These are phyloP conservation scores for Groenewaldozyma tartarivorans DNA, from an alignment of 805 yeast species.

Conservation along the genomic window DNA sequence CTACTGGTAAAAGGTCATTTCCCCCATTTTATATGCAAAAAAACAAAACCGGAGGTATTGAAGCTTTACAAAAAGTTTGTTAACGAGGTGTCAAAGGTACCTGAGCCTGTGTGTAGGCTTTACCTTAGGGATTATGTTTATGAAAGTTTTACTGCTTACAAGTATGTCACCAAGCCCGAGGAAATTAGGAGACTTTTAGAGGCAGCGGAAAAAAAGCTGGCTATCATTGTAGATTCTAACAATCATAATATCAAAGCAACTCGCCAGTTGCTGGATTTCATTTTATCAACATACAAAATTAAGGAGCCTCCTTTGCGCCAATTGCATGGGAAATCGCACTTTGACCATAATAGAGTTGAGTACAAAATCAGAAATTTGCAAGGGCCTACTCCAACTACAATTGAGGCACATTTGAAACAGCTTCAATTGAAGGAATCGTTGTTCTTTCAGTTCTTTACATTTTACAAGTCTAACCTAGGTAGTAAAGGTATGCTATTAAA, in stretches of 20 bases:
- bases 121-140: constrained; percentile 7
- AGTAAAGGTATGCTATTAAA: constrained; percentile 13
- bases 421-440: background rate
- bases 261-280: constrained; percentile 10
- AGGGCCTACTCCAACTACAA: constrained; percentile 11
- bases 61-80: constrained; percentile 7
- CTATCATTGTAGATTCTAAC: constrained; percentile 9
- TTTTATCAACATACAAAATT: constrained; percentile 8
- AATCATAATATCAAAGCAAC: constrained; percentile 7
- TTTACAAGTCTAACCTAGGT: constrained; percentile 9
- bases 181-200: constrained; percentile 11
- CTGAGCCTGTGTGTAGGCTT: constrained; percentile 16
- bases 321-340: constrained; percentile 3
- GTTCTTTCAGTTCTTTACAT: constrained; percentile 11
- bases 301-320: constrained; percentile 14
- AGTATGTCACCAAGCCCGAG: constrained; percentile 12
- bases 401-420: constrained; percentile 10
- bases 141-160: constrained; percentile 15
- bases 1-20: constrained; percentile 7
- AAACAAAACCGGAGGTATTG: constrained; percentile 7
- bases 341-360: constrained; percentile 7
- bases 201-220: constrained; percentile 10
- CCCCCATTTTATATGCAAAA: constrained; percentile 11
- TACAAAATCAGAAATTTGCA: constrained; percentile 15
- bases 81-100: constrained; percentile 8